These are phyloP conservation scores for Macrophomina pseudophaseolina DNA, from an alignment of 2,329 filamentous ascomycete genomes.

Conservation along the genomic window DNA sequence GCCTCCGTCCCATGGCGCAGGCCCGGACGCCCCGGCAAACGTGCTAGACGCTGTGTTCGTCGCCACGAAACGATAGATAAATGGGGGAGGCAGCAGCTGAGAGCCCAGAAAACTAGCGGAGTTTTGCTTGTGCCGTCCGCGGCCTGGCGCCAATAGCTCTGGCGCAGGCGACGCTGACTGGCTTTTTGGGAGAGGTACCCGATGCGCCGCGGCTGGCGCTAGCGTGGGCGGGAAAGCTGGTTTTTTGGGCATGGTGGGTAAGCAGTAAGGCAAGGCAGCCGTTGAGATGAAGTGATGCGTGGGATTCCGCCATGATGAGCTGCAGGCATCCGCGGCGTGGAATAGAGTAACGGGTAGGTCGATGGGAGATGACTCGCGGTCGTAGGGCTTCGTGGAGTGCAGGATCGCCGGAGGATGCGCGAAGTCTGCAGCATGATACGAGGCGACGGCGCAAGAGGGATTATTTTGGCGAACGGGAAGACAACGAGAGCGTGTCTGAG, in stretches of 20 bases:
- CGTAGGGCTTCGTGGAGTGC: not conserved
- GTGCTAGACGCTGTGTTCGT: not conserved
- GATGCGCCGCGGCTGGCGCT: not conserved
- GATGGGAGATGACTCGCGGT: not conserved
- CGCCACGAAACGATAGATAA: not conserved
- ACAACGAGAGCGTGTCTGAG: not conserved
- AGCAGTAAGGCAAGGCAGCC: conserved; percentile 2
- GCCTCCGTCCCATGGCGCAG: not conserved
- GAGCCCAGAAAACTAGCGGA: not conserved
- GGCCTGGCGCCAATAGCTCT: not conserved
- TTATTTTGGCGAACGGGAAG: conserved; percentile 2
- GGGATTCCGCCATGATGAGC: not conserved
- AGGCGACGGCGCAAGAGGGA: not conserved
- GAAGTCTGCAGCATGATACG: not conserved
- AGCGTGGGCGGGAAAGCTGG: not conserved
- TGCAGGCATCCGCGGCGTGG: conserved; percentile 2
- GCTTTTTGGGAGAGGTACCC: not conserved
- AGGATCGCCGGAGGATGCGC: not conserved
- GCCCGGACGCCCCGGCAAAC: not conserved
- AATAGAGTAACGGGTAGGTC: not conserved
- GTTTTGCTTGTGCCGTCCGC: not conserved
- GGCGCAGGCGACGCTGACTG: not conserved
- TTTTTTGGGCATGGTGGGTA: not conserved
- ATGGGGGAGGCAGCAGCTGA: not conserved
- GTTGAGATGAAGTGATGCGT: not conserved